Evolutionary conservation across 306 rosid genomes (phyloP).

Genomic region (Prunus mira): DNA sequence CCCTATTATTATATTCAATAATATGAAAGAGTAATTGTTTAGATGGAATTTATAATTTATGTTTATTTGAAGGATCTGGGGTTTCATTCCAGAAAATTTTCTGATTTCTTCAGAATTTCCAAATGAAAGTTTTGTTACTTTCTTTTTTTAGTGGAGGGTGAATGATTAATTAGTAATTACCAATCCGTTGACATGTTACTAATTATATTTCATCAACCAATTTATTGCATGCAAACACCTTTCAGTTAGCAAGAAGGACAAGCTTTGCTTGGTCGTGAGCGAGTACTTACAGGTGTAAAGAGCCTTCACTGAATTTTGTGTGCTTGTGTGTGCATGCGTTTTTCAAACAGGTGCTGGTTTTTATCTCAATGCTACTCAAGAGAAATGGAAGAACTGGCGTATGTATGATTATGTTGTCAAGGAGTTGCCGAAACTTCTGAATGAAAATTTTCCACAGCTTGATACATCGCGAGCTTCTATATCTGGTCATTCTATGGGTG

Average conservation of each 20-base stretch:
- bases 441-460: constrained; percentile 73
- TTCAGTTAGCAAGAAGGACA: not conserved
- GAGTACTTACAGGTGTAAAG: not conserved
- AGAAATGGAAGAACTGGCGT: constrained; percentile 97
- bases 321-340: not conserved
- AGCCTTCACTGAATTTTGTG: not conserved
- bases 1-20: no score
- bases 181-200: not conserved
- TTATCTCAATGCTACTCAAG: constrained; percentile 91
- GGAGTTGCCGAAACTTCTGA: constrained; percentile 76
- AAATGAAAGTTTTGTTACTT: not conserved
- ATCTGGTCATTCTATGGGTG: constrained; percentile 97
- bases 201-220: not conserved
- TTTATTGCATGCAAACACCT: not conserved
- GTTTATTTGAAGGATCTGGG: no score
- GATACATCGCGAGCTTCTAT: constrained; percentile 76
- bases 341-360: constrained; percentile 80
- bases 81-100: not conserved
- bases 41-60: no score
- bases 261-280: not conserved
- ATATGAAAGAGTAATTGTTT: no score
- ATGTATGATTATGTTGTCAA: constrained; percentile 95
- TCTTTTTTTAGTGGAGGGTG: no score
- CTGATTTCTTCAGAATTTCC: not conserved
- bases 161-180: not conserved